Evolutionary conservation across 352 stramenopile species (phyloP), one percentile per base, ranked within the genome.

Genomic region (Pilasporangium apinafurcum): DNA sequence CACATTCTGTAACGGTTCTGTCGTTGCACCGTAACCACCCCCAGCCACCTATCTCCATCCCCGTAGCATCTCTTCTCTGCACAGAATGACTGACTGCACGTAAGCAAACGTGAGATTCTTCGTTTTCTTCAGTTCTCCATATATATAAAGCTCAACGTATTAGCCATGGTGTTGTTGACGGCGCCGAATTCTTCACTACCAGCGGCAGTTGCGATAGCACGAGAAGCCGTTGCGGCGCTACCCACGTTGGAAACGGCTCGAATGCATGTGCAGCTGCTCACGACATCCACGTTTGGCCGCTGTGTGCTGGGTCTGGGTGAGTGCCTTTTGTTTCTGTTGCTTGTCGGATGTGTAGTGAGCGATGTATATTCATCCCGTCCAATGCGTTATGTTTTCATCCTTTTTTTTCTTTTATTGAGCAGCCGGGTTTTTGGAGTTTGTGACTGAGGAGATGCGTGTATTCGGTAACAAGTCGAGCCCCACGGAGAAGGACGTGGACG

Each of bases 271-370:
- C 50, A 31, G 17, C 8, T 28, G 27, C 55, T 73, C 17, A 45
- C 59, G 8, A 27, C 37, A 13, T 65, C 67, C 22, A 68, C 72
- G 8, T 79, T 85, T 38, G 81, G 77, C 10, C 77, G 77, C 21
- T 92, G 81, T 31, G 74, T 85, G 35, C 73, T 92, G 22, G 75
- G 81, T 29, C 62, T 89, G 6, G 75, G 80, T 92, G 56, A 41
- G 12, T 9, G 26, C 17, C 17, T 16, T 9, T 43, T 1, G 31
- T 26, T 13, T 24, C 10, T 28, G 9, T 12, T 32, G 12, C 27
- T 25, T 2, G 2, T 16, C 44, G 9, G 30, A 12, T 32, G 13
- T 27, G 26, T 18, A 12, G 41, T 21, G 12, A 27, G n/a, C n/a
- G n/a, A n/a, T n/a, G n/a, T n/a, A n/a, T n/a, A n/a, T n/a, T n/a